These are phyloP conservation scores for Candida labiduridarum DNA, from an alignment of 1,139 yeast genomes.

Conservation along the genomic window DNA sequence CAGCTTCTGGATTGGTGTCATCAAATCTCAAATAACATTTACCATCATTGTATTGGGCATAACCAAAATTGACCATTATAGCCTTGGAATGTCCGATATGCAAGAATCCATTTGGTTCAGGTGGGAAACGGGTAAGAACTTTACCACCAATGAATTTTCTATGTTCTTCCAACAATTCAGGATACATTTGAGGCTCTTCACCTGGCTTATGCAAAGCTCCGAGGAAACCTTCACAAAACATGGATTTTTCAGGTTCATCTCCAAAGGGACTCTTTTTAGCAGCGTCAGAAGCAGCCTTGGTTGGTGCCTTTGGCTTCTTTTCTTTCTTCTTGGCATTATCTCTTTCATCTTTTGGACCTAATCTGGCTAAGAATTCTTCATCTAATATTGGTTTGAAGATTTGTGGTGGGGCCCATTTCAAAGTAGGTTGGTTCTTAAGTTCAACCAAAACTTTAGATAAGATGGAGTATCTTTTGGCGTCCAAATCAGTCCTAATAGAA, in stretches of 20 bases:
- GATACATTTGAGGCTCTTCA: constrained; percentile 87
- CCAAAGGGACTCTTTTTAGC: constrained; percentile 19
- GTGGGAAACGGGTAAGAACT: constrained; percentile 95
- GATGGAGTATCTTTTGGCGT: constrained; percentile 70
- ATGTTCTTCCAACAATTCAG: constrained; percentile 82
- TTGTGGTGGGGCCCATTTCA: constrained; percentile 93
- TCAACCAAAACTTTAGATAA: constrained; percentile 79
- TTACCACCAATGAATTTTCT: constrained; percentile 74
- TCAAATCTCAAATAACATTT: constrained; percentile 90
- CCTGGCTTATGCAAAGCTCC: constrained; percentile 96
- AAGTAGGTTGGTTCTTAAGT: constrained; percentile 67
- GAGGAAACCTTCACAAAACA: constrained; percentile 94
- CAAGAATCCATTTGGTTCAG: constrained; percentile 95
- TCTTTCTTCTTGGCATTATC: constrained; percentile 84
- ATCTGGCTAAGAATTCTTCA: constrained; percentile 60
- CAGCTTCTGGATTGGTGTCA: constrained; percentile 98
- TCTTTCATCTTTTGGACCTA: constrained; percentile 97
- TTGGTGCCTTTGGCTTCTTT: constrained; percentile 50
- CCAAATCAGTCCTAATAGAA: constrained; percentile 58
- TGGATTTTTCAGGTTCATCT: constrained; percentile 58
- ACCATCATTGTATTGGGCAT: constrained; percentile 83
- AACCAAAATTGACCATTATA: constrained; percentile 94
- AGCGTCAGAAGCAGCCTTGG: constrained; percentile 20
- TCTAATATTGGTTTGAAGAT: constrained; percentile 87
- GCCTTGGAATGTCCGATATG: constrained; percentile 99